Evolutionary conservation across 495 filamentous ascomycete species (phyloP).

Genomic region (Thermochaetoides thermophila): DNA sequence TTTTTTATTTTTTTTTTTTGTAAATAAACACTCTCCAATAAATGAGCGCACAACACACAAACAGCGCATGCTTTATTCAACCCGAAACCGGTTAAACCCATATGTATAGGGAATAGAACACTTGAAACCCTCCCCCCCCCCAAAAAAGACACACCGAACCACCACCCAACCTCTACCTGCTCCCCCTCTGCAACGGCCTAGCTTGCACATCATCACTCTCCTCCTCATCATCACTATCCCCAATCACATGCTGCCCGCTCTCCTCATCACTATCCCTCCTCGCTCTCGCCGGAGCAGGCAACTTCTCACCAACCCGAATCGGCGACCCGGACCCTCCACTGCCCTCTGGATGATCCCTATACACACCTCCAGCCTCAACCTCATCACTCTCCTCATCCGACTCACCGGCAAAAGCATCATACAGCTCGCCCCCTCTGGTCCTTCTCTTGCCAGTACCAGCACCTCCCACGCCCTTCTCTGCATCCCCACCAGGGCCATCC

Average conservation of each 20-base stretch:
- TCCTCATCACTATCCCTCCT: conserved; percentile 22
- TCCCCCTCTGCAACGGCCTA: conserved; percentile 5
- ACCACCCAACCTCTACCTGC: neutral
- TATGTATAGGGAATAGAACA: too few relatives aligned
- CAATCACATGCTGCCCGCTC: conserved; percentile 19
- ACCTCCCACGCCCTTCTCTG: neutral
- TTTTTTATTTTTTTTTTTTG: too few relatives aligned
- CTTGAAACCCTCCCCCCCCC: too few relatives aligned
- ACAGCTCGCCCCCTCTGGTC: conserved; percentile 67
- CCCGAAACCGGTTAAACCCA: too few relatives aligned
- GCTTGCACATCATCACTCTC: conserved; percentile 5
- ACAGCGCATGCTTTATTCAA: too few relatives aligned
- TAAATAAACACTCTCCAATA: too few relatives aligned
- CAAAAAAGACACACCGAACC: too few relatives aligned
- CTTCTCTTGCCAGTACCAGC: conserved; percentile 17
- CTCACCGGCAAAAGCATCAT: conserved; percentile 81
- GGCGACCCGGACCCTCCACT: conserved; percentile 1
- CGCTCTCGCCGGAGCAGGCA: neutral
- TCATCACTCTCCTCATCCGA: conserved; percentile 26
- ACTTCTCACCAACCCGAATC: conserved; percentile 10
- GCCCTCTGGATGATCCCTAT: conserved; percentile 7
- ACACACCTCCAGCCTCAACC: neutral
- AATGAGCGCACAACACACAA: too few relatives aligned
- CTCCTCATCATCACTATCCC: conserved; percentile 15
- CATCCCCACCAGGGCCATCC: conserved; percentile 16